Conservation (phyloP, 2,329 filamentous ascomycete genomes). For the Ilyonectria robusta region DNA sequence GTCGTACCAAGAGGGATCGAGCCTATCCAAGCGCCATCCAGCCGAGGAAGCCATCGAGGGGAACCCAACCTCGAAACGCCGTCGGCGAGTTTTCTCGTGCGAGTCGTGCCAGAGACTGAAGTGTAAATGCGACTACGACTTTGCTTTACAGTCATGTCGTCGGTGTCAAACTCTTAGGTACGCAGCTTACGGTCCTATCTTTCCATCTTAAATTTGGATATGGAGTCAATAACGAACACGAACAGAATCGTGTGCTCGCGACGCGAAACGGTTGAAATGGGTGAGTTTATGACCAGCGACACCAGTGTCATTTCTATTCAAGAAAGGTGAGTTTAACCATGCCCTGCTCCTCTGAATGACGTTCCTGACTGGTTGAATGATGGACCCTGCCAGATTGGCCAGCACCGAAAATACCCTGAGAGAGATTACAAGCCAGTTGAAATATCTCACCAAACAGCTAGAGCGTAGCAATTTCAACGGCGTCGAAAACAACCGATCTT, state of each 20-base stretch:
- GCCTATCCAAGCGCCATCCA: background rate
- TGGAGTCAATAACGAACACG: too few relatives aligned
- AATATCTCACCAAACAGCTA: background rate
- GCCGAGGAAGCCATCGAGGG: background rate
- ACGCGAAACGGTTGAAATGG: background rate
- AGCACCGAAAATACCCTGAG: conserved; percentile 5
- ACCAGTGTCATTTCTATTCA: background rate
- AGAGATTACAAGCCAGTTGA: conserved; percentile 1
- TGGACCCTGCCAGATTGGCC: background rate
- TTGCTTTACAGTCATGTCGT: conserved; percentile 5
- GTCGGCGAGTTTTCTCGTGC: conserved; percentile 14
- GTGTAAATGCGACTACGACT: conserved; percentile 18
- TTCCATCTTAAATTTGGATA: background rate
- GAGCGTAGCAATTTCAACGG: background rate
- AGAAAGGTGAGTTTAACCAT: background rate
- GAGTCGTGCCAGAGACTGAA: conserved; percentile 15
- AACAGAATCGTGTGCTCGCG: conserved; percentile 9
- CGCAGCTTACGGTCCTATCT: too few relatives aligned
- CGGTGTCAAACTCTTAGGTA: conserved; percentile 11
- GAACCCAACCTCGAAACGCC: background rate
- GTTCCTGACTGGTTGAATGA: background rate
- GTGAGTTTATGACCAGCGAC: background rate
- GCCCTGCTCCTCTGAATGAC: background rate
- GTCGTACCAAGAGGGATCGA: background rate
- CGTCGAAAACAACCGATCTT: background rate